Conservation (phyloP, 208 protist genomes). For the Leptomonas seymouri region DNA sequence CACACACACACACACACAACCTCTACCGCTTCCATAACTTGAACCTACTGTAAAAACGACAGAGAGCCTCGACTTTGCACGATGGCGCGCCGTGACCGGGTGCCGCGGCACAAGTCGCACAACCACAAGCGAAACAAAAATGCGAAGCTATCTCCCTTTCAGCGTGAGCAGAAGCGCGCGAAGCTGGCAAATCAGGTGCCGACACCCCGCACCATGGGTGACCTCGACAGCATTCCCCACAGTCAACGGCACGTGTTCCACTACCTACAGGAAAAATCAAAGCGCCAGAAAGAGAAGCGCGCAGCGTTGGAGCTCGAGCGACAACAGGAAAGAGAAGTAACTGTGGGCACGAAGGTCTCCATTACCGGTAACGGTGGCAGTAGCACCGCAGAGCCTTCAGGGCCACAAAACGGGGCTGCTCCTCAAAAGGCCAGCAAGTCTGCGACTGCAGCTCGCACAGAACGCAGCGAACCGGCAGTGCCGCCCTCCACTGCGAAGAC, state of each 20-base stretch:
- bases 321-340: slow-evolving; percentile 9
- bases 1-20: background rate
- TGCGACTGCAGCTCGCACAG: background rate
- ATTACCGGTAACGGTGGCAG: slow-evolving; percentile 2
- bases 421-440: no score
- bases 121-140: slow-evolving; percentile 78
- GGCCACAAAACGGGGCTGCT: background rate
- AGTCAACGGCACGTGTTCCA: slow-evolving; percentile 67
- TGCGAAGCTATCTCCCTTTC: slow-evolving; percentile 87
- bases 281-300: slow-evolving; percentile 37
- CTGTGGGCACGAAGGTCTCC: background rate
- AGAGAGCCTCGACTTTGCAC: background rate
- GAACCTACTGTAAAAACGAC: no score
- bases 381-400: background rate
- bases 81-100: slow-evolving; percentile 80
- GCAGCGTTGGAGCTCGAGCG: slow-evolving; percentile 34
- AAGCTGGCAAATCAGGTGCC: slow-evolving; percentile 83
- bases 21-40: background rate
- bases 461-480: background rate
- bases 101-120: slow-evolving; percentile 78
- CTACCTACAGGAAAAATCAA: slow-evolving; percentile 57
- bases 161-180: slow-evolving; percentile 71
- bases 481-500: background rate
- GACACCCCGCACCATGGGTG: slow-evolving; percentile 36
- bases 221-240: slow-evolving; percentile 57